phyloP scores from a whole-genome alignment of 495 filamentous ascomycete species.

The Aspergillus haitiensis region DNA sequence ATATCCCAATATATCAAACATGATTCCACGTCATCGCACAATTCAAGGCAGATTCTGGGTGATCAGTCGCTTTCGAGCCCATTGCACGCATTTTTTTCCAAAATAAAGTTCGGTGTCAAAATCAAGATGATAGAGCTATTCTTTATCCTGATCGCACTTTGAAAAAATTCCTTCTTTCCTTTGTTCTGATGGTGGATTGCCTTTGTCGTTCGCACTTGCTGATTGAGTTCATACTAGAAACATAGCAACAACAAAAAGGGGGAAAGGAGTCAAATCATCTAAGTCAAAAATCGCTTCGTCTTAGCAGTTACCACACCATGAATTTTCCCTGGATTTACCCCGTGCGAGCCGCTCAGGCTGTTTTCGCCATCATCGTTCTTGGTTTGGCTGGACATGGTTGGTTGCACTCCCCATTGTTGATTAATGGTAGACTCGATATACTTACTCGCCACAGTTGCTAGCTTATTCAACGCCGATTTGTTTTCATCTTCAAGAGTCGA shows the following conservation, averaged over 20 bases:
- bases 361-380: constrained; percentile 70
- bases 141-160: too few relatives aligned
- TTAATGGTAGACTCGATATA: not conserved
- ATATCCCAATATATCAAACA: too few relatives aligned
- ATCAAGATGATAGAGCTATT: too few relatives aligned
- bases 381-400: constrained; percentile 70
- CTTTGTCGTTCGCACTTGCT: not conserved
- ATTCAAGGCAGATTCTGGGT: too few relatives aligned
- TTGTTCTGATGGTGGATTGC: not conserved
- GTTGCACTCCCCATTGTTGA: constrained; percentile 22
- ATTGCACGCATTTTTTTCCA: too few relatives aligned
- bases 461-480: constrained; percentile 16
- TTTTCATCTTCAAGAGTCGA: constrained; percentile 42
- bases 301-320: not conserved
- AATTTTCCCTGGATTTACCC: constrained; percentile 54
- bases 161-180: not conserved
- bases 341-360: constrained; percentile 60
- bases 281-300: too few relatives aligned
- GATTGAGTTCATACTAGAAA: not conserved
- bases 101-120: too few relatives aligned
- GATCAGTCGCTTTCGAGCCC: too few relatives aligned
- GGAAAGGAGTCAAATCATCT: too few relatives aligned
- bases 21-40: too few relatives aligned
- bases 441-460: constrained; percentile 34
- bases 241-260: too few relatives aligned